Conservation (phyloP, 148 eudicot species). For the Tetragonia tetragonoides region DNA sequence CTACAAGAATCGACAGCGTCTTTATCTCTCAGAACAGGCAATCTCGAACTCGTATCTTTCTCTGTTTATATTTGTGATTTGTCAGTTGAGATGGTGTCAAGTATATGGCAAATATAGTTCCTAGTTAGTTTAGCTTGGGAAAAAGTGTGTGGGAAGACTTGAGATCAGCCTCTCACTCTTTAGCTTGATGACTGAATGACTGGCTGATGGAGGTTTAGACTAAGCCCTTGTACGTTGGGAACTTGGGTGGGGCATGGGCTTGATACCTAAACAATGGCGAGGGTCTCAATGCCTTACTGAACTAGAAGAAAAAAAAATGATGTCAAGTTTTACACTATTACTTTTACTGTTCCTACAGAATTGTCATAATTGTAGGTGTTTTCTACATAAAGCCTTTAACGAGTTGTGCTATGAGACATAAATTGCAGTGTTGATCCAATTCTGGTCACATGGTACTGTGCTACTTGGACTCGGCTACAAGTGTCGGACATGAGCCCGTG, state of each 20-base stretch:
- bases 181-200: background rate
- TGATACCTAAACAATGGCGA: background rate
- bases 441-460: background rate
- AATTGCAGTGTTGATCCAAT: too few relatives aligned
- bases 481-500: too few relatives aligned
- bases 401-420: background rate
- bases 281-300: background rate
- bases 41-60: constrained; percentile 12
- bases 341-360: background rate
- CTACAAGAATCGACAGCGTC: constrained; percentile 85
- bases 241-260: background rate
- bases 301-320: background rate
- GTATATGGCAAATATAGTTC: background rate
- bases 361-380: background rate
- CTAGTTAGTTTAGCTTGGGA: background rate
- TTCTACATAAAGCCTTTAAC: background rate
- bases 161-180: background rate
- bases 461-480: too few relatives aligned
- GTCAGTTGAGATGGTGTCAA: background rate
- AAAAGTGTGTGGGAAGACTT: background rate
- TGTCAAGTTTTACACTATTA: background rate
- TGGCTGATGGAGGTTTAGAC: background rate
- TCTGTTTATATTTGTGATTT: background rate
- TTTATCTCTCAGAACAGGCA: constrained; percentile 91
- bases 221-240: background rate